phyloP scores from a whole-genome alignment of 1,284 basidiomycete species.

The Ganoderma boninense region DNA sequence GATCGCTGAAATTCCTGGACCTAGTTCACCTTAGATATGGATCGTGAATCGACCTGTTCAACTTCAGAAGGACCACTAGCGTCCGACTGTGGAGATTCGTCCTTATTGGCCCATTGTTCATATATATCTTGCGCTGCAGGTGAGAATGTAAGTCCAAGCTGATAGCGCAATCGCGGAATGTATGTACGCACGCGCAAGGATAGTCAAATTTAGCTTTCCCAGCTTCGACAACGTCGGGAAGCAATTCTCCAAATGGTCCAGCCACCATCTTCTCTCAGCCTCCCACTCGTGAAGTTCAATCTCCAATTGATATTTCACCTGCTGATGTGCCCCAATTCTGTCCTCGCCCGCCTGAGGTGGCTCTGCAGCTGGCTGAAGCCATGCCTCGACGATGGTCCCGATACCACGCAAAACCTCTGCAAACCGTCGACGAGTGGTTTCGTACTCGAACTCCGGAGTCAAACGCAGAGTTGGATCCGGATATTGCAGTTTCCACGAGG shows the following conservation, averaged over 20 bases:
- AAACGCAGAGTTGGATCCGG: neutral
- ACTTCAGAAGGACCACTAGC: neutral
- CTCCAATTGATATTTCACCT: neutral
- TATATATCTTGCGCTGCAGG: neutral
- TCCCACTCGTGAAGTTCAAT: neutral
- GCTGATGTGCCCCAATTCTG: neutral
- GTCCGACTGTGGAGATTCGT: neutral
- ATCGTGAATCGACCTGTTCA: neutral
- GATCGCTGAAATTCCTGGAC: neutral
- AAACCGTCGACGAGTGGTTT: neutral
- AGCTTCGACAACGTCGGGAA: neutral
- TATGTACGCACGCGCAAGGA: neutral
- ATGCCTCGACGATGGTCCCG: neutral
- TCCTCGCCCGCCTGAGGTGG: neutral
- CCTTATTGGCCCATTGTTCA: neutral
- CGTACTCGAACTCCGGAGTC: no score
- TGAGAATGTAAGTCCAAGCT: neutral
- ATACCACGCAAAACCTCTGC: neutral
- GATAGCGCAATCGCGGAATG: neutral
- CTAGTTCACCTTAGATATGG: neutral
- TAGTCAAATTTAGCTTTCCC: neutral
- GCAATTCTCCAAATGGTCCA: neutral
- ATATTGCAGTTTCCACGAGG: neutral
- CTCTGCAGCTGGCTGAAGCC: neutral
- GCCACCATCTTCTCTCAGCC: neutral